Percentiles rank a stretch among this genome's conserved stretches.
These are phyloP conservation scores for Capronia epimyces DNA, from an alignment of 2,329 filamentous ascomycete species.

Conservation along the genomic window DNA sequence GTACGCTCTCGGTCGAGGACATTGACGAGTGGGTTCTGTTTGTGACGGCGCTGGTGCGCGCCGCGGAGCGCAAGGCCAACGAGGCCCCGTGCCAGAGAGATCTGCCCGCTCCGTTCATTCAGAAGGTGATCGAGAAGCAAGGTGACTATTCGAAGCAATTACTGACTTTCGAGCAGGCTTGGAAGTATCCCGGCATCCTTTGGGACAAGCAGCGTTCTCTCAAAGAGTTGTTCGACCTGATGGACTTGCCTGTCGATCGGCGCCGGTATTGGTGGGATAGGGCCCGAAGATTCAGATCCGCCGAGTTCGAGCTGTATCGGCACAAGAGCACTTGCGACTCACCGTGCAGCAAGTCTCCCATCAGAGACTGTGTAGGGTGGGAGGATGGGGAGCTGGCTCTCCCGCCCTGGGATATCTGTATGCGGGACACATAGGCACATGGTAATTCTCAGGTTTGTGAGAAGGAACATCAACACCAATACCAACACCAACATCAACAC, in stretches of 20 bases:
- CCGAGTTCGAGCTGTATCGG: neutral
- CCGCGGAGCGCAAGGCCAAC: conserved; percentile 15
- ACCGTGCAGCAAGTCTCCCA: neutral
- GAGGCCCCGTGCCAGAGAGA: neutral
- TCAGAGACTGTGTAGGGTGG: conserved; percentile 10
- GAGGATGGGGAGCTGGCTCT: conserved; percentile 9
- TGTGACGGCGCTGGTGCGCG: conserved; percentile 15
- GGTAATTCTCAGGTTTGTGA: too few relatives aligned
- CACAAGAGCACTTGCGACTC: neutral
- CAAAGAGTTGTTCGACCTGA: conserved; percentile 16
- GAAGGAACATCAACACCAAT: too few relatives aligned
- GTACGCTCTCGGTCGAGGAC: conserved; percentile 10
- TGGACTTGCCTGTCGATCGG: conserved; percentile 8
- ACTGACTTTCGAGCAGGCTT: neutral
- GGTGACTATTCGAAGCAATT: neutral
- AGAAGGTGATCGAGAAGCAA: neutral
- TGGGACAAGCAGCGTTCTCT: conserved; percentile 2
- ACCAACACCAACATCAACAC: too few relatives aligned
- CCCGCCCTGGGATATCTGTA: conserved; percentile 6
- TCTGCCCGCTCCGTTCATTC: neutral
- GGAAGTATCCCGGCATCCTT: conserved; percentile 11
- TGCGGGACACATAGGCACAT: conserved; percentile 6
- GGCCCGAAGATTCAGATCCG: neutral
- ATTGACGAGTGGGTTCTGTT: conserved; percentile 17
- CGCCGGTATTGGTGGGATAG: conserved; percentile 15